Conservation (phyloP, 768 basidiomycete species). For the Trametes cubensis region DNA sequence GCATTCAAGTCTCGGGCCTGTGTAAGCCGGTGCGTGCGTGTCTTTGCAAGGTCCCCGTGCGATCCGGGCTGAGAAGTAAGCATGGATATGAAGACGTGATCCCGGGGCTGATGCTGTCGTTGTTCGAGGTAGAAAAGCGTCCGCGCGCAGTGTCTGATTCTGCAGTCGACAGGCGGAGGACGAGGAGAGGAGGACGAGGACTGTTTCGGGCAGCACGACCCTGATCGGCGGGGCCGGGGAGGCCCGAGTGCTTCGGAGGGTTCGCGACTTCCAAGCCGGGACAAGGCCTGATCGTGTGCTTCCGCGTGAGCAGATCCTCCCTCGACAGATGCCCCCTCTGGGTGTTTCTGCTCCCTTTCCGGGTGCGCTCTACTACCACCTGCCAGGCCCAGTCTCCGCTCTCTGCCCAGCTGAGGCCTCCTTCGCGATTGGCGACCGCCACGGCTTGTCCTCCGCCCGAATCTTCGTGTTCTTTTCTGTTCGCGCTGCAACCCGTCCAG, state of each 20-base stretch:
- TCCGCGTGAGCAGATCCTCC: no score
- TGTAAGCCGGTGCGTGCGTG: no score
- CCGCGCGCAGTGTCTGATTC: no score
- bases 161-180: no score
- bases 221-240: slow-evolving; percentile 23
- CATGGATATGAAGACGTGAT: not conserved
- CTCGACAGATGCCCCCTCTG: slow-evolving; percentile 7
- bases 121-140: slow-evolving; percentile 1
- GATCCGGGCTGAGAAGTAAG: not conserved
- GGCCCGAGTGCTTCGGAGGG: not conserved
- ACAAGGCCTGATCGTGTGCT: no score
- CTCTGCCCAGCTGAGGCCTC: not conserved
- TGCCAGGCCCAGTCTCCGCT: not conserved
- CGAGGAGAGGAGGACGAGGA: not conserved
- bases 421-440: slow-evolving; percentile 18
- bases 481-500: not conserved
- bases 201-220: slow-evolving; percentile 21
- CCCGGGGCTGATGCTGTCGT: not conserved
- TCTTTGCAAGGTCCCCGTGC: no score
- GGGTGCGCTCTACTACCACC: not conserved
- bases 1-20: no score
- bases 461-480: slow-evolving; percentile 2
- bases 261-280: not conserved
- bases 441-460: not conserved
- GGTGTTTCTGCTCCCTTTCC: not conserved